A percentile compares a stretch with the other conserved stretches of the same genome.
phyloP scores from a whole-genome alignment of 768 basidiomycete genomes.

The Phaeolepiota aurea region DNA sequence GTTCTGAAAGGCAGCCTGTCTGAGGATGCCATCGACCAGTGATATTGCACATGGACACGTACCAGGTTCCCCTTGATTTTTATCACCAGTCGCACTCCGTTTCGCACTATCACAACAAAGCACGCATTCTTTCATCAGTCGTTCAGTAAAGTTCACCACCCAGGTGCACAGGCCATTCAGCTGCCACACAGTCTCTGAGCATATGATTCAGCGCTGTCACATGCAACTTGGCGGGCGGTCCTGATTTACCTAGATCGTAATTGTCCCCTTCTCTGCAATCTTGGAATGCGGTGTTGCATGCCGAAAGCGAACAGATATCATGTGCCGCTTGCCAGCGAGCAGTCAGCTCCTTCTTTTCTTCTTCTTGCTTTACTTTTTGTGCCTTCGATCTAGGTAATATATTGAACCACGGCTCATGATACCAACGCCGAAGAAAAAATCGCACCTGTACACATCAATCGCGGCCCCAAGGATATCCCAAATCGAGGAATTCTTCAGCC shows the following conservation, averaged over 20 bases:
- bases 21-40: too few species aligned
- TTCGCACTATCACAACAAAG: constrained; percentile 19
- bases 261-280: constrained; percentile 52
- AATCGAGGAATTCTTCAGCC: constrained; percentile 29
- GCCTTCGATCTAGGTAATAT: constrained; percentile 12
- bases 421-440: constrained; percentile 3
- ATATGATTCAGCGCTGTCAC: too few species aligned
- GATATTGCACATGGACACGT: neutral
- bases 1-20: too few species aligned
- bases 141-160: constrained; percentile 54
- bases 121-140: constrained; percentile 49
- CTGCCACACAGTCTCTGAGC: constrained; percentile 65
- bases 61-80: neutral
- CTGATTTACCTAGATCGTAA: constrained; percentile 55
- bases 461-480: constrained; percentile 33
- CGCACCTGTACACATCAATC: constrained; percentile 43
- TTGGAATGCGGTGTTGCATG: constrained; percentile 57
- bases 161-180: constrained; percentile 55
- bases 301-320: constrained; percentile 56
- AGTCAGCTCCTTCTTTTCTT: constrained; percentile 31
- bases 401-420: constrained; percentile 1
- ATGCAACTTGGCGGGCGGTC: neutral
- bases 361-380: constrained; percentile 13
- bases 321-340: constrained; percentile 54
- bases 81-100: neutral